Conservation (phyloP, 805 yeast genomes). For the Wickerhamiella kurtzmanii region DNA sequence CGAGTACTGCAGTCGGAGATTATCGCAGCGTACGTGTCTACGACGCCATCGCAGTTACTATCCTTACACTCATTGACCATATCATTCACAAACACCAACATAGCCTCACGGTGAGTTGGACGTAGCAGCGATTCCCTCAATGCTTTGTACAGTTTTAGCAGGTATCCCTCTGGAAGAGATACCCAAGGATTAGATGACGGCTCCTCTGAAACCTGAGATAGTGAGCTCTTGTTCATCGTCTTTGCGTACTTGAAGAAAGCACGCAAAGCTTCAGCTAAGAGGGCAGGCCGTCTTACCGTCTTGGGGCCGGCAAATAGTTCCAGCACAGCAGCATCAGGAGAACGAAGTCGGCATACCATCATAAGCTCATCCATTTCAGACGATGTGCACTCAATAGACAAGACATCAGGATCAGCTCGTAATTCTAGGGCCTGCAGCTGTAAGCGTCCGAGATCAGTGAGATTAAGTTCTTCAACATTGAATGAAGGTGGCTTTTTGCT, state of each 20-base stretch:
- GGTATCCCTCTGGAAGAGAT: neutral
- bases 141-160: neutral
- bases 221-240: constrained; percentile 37
- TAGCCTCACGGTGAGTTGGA: neutral
- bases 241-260: constrained; percentile 32
- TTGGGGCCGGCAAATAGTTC: neutral
- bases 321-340: neutral
- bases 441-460: neutral
- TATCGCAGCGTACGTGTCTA: constrained; percentile 42
- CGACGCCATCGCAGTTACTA: constrained; percentile 78
- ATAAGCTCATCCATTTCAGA: neutral
- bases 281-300: neutral
- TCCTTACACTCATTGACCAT: constrained; percentile 28
- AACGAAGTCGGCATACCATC: neutral
- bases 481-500: neutral
- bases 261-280: neutral
- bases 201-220: too few relatives aligned
- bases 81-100: neutral
- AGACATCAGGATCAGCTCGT: neutral
- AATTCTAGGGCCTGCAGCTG: neutral
- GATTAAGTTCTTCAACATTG: neutral
- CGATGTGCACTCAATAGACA: neutral
- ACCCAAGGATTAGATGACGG: neutral
- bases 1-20: neutral
- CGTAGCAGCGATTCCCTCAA: neutral